phyloP scores from a whole-genome alignment of 1,139 yeast genomes.

The Yamadazyma buinensis region DNA sequence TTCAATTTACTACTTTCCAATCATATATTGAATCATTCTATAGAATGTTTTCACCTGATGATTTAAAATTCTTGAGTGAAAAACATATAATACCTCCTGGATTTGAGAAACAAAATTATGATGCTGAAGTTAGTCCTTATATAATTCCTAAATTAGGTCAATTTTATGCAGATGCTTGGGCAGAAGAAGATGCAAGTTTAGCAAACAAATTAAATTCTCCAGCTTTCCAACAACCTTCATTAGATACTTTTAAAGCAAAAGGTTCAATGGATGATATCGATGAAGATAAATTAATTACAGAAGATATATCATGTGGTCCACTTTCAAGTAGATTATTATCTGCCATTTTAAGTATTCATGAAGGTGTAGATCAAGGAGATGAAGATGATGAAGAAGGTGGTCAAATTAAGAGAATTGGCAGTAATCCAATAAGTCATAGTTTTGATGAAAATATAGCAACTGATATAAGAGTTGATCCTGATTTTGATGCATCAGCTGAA shows the following conservation, averaged over 20 bases:
- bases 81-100: conserved; percentile 55
- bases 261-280: conserved; percentile 57
- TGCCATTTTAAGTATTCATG: conserved; percentile 65
- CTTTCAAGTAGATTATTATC: conserved; percentile 79
- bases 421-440: conserved; percentile 9
- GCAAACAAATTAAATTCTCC: conserved; percentile 39
- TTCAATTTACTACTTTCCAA: conserved; percentile 85
- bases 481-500: conserved; percentile 33
- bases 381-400: conserved; percentile 4
- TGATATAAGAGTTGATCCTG: conserved; percentile 32
- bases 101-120: conserved; percentile 48
- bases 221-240: conserved; percentile 34
- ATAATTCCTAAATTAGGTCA: conserved; percentile 84
- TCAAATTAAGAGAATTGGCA: too few relatives aligned
- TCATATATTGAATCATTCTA: conserved; percentile 83
- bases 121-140: conserved; percentile 64
- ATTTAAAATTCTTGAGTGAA: conserved; percentile 66
- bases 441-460: conserved; percentile 39
- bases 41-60: conserved; percentile 75
- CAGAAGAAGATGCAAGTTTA: conserved; percentile 65
- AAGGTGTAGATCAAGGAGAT: conserved; percentile 23
- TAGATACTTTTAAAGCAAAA: conserved; percentile 52
- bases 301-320: conserved; percentile 87
- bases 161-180: conserved; percentile 79
- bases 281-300: conserved; percentile 68